Evolutionary conservation across 106 monocot genomes (phyloP), one percentile per base, ranked within the genome.

Genomic region (Narthecium ossifragum): DNA sequence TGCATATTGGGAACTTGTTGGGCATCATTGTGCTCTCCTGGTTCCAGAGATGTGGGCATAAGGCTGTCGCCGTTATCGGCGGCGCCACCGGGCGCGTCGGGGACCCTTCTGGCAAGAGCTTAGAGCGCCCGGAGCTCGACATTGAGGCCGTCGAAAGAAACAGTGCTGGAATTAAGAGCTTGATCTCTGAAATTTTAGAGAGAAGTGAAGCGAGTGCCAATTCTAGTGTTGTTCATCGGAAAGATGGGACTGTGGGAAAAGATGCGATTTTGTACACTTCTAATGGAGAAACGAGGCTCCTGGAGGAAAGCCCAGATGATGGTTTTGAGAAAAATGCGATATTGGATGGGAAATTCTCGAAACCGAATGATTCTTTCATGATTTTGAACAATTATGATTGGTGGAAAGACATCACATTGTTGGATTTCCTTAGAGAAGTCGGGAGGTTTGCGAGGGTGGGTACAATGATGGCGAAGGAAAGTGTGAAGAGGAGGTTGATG

Each of bases 51-150:
- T 83, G 73, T 39, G 94, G 90, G 9, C 94, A 96, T 66, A 53
- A 53, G 30, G 63, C 70, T 48, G 75, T 90, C 20, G 90, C 86
- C 8, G 55, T 96, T 11, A 65, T 96, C 21, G 94, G 90, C 14
- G 90, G 94, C 27, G 90, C 90, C 67, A 96, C 94, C 48, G 94
- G 70, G 8, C 77, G 90, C 40, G 68, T 96, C 7, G 94, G 94
- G 0, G 94, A 96, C 55, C 90, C 94, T 29, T 96, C 94, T 0
- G 94, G 94, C 27, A 90, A 90, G 69, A 78, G 72, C 49, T 24
- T 85, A 3, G 86, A 96, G 63, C 48, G 94, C 30, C 94, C 90
- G 6, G 94, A 90, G 40, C 61, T 90, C n/a, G 84, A 86, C 28
- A 5, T 53, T 27, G 55, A 67, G 4, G 80, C 86, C 36, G 43